A percentile compares a stretch with the other conserved stretches of the same genome.
These are phyloP conservation scores for Gaultheria prostrata DNA, from an alignment of 148 eudicot species.

Conservation along the genomic window DNA sequence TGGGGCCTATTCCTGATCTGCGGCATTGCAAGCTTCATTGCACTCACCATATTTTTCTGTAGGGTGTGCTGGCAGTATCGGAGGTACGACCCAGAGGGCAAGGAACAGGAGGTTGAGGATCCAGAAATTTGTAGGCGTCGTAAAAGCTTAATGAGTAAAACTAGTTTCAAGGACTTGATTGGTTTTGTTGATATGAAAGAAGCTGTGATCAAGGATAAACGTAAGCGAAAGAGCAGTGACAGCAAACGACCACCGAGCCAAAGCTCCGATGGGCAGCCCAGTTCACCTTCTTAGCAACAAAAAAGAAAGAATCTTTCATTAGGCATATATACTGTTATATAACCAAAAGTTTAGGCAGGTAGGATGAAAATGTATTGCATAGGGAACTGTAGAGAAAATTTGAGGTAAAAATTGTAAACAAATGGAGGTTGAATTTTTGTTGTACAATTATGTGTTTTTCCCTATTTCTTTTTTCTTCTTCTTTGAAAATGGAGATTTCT, in stretches of 20 bases:
- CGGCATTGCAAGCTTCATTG: constrained; percentile 61
- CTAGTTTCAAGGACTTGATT: constrained; percentile 56
- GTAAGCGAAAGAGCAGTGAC: constrained; percentile 39
- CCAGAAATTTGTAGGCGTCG: constrained; percentile 32
- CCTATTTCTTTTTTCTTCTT: neutral
- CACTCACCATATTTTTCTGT: constrained; percentile 52
- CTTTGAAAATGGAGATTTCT: neutral
- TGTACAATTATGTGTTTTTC: neutral
- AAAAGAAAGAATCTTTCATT: neutral
- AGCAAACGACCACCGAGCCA: constrained; percentile 28
- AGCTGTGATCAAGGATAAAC: constrained; percentile 49
- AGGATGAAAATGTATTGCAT: constrained; percentile 3
- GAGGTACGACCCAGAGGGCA: constrained; percentile 39
- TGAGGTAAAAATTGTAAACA: neutral
- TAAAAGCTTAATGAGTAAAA: constrained; percentile 30
- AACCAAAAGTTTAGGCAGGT: constrained; percentile 3
- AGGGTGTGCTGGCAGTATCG: constrained; percentile 57
- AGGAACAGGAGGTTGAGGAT: constrained; percentile 39
- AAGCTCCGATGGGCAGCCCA: constrained; percentile 30
- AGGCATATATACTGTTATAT: neutral
- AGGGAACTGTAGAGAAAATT: neutral
- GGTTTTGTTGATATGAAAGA: constrained; percentile 72
- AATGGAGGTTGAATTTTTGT: neutral
- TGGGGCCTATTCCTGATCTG: constrained; percentile 93
- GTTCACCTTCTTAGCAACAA: constrained; percentile 27